Evolutionary conservation across 306 rosid species (phyloP), one percentile per base, ranked within the genome.

Genomic region (Glycine soja): DNA sequence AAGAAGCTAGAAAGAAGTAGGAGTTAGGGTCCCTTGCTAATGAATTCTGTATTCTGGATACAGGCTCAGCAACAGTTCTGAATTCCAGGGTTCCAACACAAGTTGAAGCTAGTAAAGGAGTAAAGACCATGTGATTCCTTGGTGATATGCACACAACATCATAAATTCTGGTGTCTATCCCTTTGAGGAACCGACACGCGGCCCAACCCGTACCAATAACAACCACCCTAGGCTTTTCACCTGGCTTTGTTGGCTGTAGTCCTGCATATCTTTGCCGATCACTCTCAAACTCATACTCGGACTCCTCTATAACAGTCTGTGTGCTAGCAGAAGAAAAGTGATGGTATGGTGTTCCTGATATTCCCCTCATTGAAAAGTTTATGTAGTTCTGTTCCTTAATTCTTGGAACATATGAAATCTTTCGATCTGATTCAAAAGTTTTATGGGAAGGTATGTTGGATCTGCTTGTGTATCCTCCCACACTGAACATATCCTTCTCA

Each of bases 191-290:
- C 71, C 99, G 75, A 76, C 98, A 93, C 5, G 98, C 97, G 5
- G 90, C 99, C 99, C 99, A 95, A 38, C 99, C 99, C 5, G 99
- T 89, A 8, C 99, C 99, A 48, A 95, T 90, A 72, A 95, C 93
- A 72, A 93, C 99, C 82, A 91, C 98, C 79, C 97, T 89, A 5
- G 99, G 95, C 88, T 95, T 95, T 81, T 92, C 95, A 43, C 95
- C 89, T 56, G 93, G 92, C 79, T 88, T 90, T 70, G 99, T 95
- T 82, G 99, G 92, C 72, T 89, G 95, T 66, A 95, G 88, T 72
- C 92, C 97, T 42, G 92, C 90, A 86, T 85, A 89, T 42, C 71
- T 85, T 63, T 80, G 74, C 8, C 75, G 87, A 67, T 83, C 89
- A 15, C 38, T 54, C 86, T 91, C 96, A 2, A 24, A 40, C 51